phyloP scores from a whole-genome alignment of 1,284 basidiomycete species.

The Phylloboletellus chloephorus region DNA sequence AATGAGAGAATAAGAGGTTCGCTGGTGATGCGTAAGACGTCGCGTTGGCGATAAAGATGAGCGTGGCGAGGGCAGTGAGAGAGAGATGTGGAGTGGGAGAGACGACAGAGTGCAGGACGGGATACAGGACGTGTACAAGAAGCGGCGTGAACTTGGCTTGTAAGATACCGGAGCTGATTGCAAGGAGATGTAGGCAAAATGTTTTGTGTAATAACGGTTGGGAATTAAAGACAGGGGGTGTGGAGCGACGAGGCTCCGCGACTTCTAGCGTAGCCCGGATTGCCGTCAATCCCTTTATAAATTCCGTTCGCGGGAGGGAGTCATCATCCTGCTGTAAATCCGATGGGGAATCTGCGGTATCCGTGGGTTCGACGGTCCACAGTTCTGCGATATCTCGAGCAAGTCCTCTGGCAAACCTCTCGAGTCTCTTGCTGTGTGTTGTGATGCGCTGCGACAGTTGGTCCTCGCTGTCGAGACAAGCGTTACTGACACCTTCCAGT shows the following conservation, averaged over 20 bases:
- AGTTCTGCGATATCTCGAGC: conserved; percentile 60
- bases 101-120: conserved; percentile 75
- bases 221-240: conserved; percentile 18
- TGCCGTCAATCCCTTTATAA: conserved; percentile 40
- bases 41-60: conserved; percentile 62
- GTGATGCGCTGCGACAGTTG: conserved; percentile 30
- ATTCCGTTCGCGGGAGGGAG: conserved; percentile 37
- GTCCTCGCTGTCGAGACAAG: conserved; percentile 36
- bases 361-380: conserved; percentile 49
- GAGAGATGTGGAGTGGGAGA: conserved; percentile 64
- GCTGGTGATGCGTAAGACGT: conserved; percentile 79
- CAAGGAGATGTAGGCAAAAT: conserved; percentile 67
- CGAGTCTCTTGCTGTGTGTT: conserved; percentile 42
- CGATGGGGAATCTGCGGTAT: conserved; percentile 9
- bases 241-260: conserved; percentile 42
- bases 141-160: conserved; percentile 62
- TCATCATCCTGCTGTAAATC: conserved; percentile 24
- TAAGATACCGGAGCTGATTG: conserved; percentile 62
- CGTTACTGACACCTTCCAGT: conserved; percentile 61
- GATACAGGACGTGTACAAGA: conserved; percentile 80
- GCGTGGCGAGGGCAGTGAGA: conserved; percentile 62
- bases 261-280: conserved; percentile 36
- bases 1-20: conserved; percentile 85
- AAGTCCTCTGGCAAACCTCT: conserved; percentile 62
- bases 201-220: conserved; percentile 55